Evolutionary conservation across 176 grass and related monocot genomes (phyloP), one percentile per base, ranked within the genome.

Genomic region (Carex cristatella): DNA sequence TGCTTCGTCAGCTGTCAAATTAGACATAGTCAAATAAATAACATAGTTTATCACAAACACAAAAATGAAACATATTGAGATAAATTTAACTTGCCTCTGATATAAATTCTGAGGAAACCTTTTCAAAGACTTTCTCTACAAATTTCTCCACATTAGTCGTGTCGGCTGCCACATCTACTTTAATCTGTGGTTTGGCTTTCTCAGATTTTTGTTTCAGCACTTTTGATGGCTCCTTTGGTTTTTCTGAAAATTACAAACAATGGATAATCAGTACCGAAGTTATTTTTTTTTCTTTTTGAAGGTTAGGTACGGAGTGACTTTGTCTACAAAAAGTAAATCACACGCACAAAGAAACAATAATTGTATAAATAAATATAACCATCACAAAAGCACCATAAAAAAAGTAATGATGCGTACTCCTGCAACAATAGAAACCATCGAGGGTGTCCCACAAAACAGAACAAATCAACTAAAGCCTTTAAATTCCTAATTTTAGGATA

Each of bases 91-190:
- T 85, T 91, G 93, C 96, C 93, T 95, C 93, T 49, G 81, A 67
- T 10, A 92, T 46, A 83, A 95, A 87, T 30, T 81, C 81, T 38
- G 80, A 83, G 37, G 87, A 98, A 61, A 95, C 87, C 65, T 81
- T 87, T 30, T 92, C 81, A 85, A 98, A 81, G 55, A 95, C 68
- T 86, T 94, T 76, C 51, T 90, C 85, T 37, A 94, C 91, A 83
- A 94, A 92, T 85, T 84, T 94, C 8, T 92, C 85, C 23, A 92
- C 62, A 89, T 86, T 61, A 16, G 89, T 81, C 46, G 37, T 64
- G 63, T 79, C 71, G 79, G 82, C 78, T 58, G 80, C 53, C 40
- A 80, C 68, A 65, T 94, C 87, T 73, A 69, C 30, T 79, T 87
- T 92, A 53, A 62, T 86, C 54, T 92, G 80, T 18, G 42, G 59